Evolutionary conservation across 768 basidiomycete genomes (phyloP).

Genomic region (Phylloporus arenicola): DNA sequence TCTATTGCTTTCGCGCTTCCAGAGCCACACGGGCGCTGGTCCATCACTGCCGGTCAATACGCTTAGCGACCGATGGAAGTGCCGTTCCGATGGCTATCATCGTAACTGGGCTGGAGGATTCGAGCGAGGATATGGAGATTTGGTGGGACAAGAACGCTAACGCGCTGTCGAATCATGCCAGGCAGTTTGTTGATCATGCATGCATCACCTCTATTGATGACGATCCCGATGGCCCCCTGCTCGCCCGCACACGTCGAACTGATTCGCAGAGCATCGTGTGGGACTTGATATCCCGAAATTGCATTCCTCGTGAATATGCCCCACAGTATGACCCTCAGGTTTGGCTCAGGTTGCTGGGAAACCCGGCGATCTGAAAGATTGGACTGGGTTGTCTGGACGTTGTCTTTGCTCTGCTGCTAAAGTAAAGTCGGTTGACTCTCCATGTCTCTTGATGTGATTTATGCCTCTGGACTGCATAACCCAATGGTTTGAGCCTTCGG

Average conservation of each 20-base stretch:
- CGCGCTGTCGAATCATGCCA: slow-evolving; percentile 14
- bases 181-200: slow-evolving; percentile 29
- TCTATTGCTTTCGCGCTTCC: slow-evolving; percentile 38
- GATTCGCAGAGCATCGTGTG: slow-evolving; percentile 22
- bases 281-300: slow-evolving; percentile 19
- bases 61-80: slow-evolving; percentile 25
- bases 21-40: slow-evolving; percentile 34
- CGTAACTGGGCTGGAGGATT: slow-evolving; percentile 37
- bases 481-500: no score
- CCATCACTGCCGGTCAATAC: slow-evolving; percentile 36
- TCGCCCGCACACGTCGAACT: slow-evolving; percentile 15
- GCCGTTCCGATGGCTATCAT: slow-evolving; percentile 34
- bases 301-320: slow-evolving; percentile 3
- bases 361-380: slow-evolving; percentile 1
- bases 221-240: slow-evolving; percentile 12
- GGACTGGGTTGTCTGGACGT: slow-evolving; percentile 13
- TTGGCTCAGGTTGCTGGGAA: neutral
- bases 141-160: slow-evolving; percentile 31
- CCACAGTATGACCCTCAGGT: neutral
- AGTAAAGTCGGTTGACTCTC: neutral
- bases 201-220: slow-evolving; percentile 31
- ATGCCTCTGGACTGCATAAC: neutral
- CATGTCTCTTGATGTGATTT: neutral
- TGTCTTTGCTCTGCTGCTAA: slow-evolving; percentile 5
- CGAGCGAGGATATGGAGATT: slow-evolving; percentile 28